Evolutionary conservation across 2,329 filamentous ascomycete genomes (phyloP), one percentile per base, ranked within the genome.

Genomic region (Apiospora marii): DNA sequence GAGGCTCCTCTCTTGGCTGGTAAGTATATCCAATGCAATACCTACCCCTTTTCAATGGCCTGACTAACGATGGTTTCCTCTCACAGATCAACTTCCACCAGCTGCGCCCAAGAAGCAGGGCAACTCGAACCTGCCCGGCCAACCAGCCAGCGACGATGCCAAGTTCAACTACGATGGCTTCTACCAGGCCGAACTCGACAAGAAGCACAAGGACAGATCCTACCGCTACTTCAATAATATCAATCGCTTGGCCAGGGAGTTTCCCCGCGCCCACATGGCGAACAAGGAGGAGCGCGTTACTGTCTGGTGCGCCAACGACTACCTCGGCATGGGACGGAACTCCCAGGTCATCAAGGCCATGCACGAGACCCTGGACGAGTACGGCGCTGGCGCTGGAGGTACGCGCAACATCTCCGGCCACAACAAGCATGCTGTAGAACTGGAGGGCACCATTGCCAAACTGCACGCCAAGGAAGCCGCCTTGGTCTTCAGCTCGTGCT

Each of bases 201-300:
- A 98, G 90, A 99, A 99, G 87, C 96, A 98, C 89, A 95, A 97
- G 88, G 96, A 99, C 89, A 98, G 98, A 87, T 98, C 95, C 70
- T 99, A 99, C 87, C 94, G 96, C 81, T 98, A 98, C 87, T 99
- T 99, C 88, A 99, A 99, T 89, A 99, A 99, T 87, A 99, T 99
- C 91, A 99, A 99, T 81, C 95, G 96, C 48, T 89, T 99, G 74
- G 96, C 96, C 76, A 94, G 96, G 85, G 94, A 98, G 76, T 99
- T 99, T 75, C 96, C 96, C 43, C 94, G 93, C 76, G 96, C 96
- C 67, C 96, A 99, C 83, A 97, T 97, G 88, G 89, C 93, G 22
- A 91, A 88, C 73, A 90, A 91, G 80, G 92, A 96, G 73, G 94
- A 98, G 76, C 91, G 91, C 70, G 96, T 99, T 72, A 98, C 96